Evolutionary conservation across 495 filamentous ascomycete species (phyloP).

Genomic region (Penicillium angulare): DNA sequence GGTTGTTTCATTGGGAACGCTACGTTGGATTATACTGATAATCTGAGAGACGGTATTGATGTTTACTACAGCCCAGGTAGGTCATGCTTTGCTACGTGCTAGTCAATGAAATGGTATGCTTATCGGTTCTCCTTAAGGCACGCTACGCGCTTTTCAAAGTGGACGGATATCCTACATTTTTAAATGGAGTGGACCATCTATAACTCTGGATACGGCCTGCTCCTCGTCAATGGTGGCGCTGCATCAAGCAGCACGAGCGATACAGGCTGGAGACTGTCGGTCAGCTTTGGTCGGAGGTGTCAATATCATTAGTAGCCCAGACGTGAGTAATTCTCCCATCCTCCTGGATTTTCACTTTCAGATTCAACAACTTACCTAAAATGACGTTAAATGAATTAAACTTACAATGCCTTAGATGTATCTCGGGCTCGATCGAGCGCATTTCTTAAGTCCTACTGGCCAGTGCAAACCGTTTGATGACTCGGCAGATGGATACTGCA

Average conservation of each 20-base stretch:
- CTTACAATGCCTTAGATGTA: no score
- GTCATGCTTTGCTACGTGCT: not conserved
- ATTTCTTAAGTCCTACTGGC: conserved; percentile 59
- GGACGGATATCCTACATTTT: conserved; percentile 11
- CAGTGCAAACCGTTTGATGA: conserved; percentile 69
- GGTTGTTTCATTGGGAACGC: not conserved
- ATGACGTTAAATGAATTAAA: no score
- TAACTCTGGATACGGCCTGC: conserved; percentile 44
- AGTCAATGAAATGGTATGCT: not conserved
- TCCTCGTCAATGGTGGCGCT: conserved; percentile 38
- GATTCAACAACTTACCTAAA: no score
- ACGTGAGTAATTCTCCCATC: conserved; percentile 38
- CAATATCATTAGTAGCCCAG: conserved; percentile 34
- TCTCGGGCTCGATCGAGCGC: conserved; percentile 62
- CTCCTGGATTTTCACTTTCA: no score
- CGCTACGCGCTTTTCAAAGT: not conserved
- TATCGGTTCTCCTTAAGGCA: not conserved
- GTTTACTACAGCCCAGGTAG: conserved; percentile 1
- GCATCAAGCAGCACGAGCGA: conserved; percentile 28
- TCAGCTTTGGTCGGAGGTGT: conserved; percentile 36
- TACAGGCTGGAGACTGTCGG: conserved; percentile 30
- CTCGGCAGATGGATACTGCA: conserved; percentile 70
- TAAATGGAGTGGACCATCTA: conserved; percentile 41
- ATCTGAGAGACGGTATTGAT: not conserved
- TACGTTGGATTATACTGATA: not conserved